Evolutionary conservation across 352 stramenopile genomes (phyloP).

Genomic region (Globisporangium alternatum): DNA sequence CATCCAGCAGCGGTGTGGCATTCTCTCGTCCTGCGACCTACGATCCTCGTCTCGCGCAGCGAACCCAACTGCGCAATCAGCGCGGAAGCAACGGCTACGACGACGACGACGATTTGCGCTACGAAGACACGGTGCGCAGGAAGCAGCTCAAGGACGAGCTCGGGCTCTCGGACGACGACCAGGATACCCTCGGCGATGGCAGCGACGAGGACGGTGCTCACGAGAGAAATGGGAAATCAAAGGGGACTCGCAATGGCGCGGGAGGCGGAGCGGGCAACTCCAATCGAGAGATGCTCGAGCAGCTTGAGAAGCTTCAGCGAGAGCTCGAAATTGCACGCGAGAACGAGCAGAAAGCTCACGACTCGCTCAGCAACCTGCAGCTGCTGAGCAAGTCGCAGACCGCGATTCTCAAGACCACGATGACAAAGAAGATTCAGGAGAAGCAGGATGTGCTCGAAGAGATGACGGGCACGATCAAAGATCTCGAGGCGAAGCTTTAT

Average conservation of each 20-base stretch:
- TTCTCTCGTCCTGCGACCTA: constrained; percentile 86
- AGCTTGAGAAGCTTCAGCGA: constrained; percentile 55
- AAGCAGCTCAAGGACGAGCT: constrained; percentile 78
- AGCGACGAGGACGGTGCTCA: constrained; percentile 11
- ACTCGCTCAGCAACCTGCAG: constrained; percentile 79
- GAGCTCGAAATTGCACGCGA: constrained; percentile 58
- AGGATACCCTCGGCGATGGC: constrained; percentile 11
- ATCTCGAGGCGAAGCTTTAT: constrained; percentile 59
- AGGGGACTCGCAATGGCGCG: constrained; percentile 2
- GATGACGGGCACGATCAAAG: constrained; percentile 55
- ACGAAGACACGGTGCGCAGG: constrained; percentile 43
- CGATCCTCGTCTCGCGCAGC: constrained; percentile 65
- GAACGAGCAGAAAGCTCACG: constrained; percentile 69
- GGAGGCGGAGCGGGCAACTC: constrained; percentile 11
- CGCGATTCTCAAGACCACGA: constrained; percentile 79
- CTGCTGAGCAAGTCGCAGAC: constrained; percentile 84
- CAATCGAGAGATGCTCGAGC: constrained; percentile 24
- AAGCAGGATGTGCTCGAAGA: constrained; percentile 66
- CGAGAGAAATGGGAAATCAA: not conserved
- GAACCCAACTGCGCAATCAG: constrained; percentile 35
- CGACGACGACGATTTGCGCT: constrained; percentile 38
- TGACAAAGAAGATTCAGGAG: constrained; percentile 77
- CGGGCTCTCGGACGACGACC: constrained; percentile 69
- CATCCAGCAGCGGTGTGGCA: constrained; percentile 23
- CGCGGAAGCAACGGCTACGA: constrained; percentile 29